Base-by-base conservation (phyloP, 2,329 filamentous ascomycete genomes). In the Chrysosphaeria jannelii region DNA sequence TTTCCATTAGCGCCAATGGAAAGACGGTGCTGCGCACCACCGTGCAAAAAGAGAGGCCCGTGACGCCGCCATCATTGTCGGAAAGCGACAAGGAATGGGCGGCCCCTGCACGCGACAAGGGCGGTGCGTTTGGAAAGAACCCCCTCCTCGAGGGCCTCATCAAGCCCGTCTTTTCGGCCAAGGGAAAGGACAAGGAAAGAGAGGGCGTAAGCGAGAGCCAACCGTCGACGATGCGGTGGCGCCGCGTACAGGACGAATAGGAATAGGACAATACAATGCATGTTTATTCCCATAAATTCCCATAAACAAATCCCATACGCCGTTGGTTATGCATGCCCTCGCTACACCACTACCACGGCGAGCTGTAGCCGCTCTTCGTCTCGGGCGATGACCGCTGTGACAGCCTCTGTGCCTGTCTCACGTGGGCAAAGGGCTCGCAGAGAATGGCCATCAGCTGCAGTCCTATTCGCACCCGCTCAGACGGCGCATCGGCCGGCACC, bases 1-100 rank as follows among this genome's bases (percentile, higher is more conserved):
- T 88, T 32, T 81, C 71, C 36, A 71, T 90, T 29, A 76, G 90
- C 39, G 47, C 90, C 1, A 64, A 66, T 6, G 68, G 67, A 1
- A 67, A 69, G 10, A 78, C 68, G 34, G 62, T 89, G 3, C 64
- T 85, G 4, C 61, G 58, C 28, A 60, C 60, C 33, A 74, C 74
- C 57, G 59, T 57, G 10, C 55, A 64, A 4, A 41, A 57, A 11
- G 64, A 69, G 30, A 47, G 55, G 22, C 59, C 57, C 4, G 45
- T 45, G 4, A 58, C 51, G 5, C 63, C 63, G 5, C 27, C 22
- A 9, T 19, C 19, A n/a, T 22, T 22, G 10, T 20, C 23, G 11
- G 27, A 25, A 4, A 26, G 46, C 29, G 37, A 15, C 32, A n/a
- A 18, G n/a, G 39, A 33, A 40, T 36, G 35, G 26, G 31, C 10